Evolutionary conservation across 768 basidiomycete genomes (phyloP), one percentile per base, ranked within the genome.

Genomic region (Lactarius akahatsu): DNA sequence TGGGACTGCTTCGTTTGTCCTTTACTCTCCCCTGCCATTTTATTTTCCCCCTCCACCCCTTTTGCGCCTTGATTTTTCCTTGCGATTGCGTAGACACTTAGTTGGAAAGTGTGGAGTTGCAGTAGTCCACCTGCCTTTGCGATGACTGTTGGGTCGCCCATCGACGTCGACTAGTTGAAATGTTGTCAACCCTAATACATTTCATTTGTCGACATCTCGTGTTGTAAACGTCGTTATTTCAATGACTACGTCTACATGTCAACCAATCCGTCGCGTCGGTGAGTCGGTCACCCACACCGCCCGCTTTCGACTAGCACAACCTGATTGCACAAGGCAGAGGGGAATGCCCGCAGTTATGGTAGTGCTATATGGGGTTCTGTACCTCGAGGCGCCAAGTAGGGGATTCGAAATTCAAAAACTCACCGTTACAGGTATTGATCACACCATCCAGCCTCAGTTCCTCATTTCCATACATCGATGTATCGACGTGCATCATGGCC

Each of bases 41-140:
- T 36, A 32, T 45, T 38, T 59, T 40, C 18, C 32, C 8, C 26
- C 20, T 47, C 18, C 58, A 32, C 54, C 56, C 41, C 32, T 55
- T 58, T 58, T 56, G 47, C 52, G 66, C 66, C 66, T 67, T 67
- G 34, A 41, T 45, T 67, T 60, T 30, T 63, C 28, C 32, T 55
- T 67, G 43, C 36, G 66, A 63, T 67, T 67, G 43, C 62, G 62
- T 59, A 56, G 66, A 56, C 45, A 67, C 58, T 32, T 32, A 56
- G 54, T 59, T 38, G 30, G 50, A 56, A 26, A 34, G 54, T 54
- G n/a, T 23, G 34, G 57, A 59, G 57, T 55, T 26, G 62, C 43
- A 16, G 63, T n/a, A 56, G 26, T 52, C 57, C 50, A 28, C 50
- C 26, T 52, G 50, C 50, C 30, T 59, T 59, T 43, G 56, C 40